These are phyloP conservation scores for Russula lepida DNA, from an alignment of 768 basidiomycete genomes.

Conservation along the genomic window DNA sequence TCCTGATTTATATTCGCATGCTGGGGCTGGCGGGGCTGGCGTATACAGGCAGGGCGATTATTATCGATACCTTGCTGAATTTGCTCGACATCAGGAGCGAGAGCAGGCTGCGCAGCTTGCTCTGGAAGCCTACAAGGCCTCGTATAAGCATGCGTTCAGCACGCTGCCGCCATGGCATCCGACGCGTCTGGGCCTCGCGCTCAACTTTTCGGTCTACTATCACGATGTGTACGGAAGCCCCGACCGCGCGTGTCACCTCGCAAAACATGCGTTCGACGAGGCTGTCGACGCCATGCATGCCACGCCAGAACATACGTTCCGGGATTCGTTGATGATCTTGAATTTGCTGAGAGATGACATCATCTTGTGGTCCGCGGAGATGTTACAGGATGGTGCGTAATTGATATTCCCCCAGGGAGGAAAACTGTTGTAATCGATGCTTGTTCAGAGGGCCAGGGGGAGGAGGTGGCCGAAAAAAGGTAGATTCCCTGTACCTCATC, in stretches of 20 bases:
- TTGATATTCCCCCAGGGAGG: neutral
- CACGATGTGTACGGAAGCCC: slow-evolving; percentile 83
- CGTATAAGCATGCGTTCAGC: slow-evolving; percentile 72
- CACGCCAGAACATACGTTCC: slow-evolving; percentile 42
- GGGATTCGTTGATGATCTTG: slow-evolving; percentile 77
- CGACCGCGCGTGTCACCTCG: slow-evolving; percentile 89
- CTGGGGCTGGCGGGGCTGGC: neutral
- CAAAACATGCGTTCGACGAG: slow-evolving; percentile 91
- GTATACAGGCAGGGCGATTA: slow-evolving; percentile 73
- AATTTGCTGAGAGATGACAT: slow-evolving; percentile 81
- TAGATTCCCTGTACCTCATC: neutral
- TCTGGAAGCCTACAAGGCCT: slow-evolving; percentile 76
- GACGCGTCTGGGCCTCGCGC: slow-evolving; percentile 77
- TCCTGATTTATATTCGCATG: neutral
- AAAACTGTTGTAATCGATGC: neutral
- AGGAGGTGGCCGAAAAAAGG: slow-evolving; percentile 1
- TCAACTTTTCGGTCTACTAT: slow-evolving; percentile 94
- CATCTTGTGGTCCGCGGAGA: slow-evolving; percentile 77
- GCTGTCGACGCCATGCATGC: slow-evolving; percentile 46
- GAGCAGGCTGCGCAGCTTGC: slow-evolving; percentile 64
- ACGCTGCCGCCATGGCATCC: slow-evolving; percentile 76
- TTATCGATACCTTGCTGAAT: slow-evolving; percentile 85
- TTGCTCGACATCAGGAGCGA: slow-evolving; percentile 63
- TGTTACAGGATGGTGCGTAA: slow-evolving; percentile 36
- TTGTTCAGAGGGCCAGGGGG: slow-evolving; percentile 1